These are phyloP conservation scores for Euphorbia peplus DNA, from an alignment of 345 rosid genomes.

Conservation along the genomic window DNA sequence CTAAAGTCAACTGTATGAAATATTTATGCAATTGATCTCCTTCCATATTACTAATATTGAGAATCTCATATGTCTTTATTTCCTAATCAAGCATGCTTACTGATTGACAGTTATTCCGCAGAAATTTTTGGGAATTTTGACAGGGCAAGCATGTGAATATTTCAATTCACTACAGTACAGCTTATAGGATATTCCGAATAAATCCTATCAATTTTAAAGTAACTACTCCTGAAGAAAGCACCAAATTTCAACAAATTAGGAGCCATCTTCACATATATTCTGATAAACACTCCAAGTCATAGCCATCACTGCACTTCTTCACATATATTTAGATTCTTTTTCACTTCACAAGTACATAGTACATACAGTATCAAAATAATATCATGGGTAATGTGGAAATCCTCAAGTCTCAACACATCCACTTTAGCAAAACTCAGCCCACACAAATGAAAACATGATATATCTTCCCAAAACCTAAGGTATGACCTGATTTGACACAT, in stretches of 20 bases:
- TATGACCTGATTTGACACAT: constrained; percentile 4
- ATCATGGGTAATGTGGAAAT: neutral
- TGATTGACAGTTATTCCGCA: neutral
- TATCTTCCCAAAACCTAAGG: neutral
- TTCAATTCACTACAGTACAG: neutral
- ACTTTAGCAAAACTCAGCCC: constrained; percentile 4
- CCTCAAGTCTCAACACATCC: neutral
- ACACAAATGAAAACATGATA: neutral
- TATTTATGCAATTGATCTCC: neutral
- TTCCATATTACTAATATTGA: neutral
- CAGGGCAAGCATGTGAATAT: neutral
- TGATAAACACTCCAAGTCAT: constrained; percentile 5
- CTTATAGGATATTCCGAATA: neutral
- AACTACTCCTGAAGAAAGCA: neutral
- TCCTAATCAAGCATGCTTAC: neutral
- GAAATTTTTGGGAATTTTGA: neutral
- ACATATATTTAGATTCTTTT: too few relatives aligned
- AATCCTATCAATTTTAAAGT: neutral
- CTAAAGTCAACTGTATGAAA: neutral
- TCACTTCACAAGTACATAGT: neutral
- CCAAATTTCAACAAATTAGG: neutral
- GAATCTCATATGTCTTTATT: neutral
- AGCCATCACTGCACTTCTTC: too few relatives aligned
- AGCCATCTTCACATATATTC: neutral
- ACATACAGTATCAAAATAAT: neutral